phyloP scores from a whole-genome alignment of 805 yeast genomes.

The Grigorovia transvaalensis region DNA sequence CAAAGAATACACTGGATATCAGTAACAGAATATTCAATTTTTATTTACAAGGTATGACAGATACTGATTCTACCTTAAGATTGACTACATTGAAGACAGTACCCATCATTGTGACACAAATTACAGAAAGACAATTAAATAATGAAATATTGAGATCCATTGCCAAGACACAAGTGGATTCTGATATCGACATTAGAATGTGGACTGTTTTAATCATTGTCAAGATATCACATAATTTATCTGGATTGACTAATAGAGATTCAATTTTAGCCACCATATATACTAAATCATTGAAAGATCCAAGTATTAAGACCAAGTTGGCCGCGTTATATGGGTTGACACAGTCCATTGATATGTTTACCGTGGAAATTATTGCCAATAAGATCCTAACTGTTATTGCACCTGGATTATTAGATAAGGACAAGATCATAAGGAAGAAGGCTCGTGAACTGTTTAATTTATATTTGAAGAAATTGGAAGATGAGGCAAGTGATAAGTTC shows the following conservation, averaged over 20 bases:
- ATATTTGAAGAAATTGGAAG: slow-evolving; percentile 45
- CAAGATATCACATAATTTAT: slow-evolving; percentile 19
- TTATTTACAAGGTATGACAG: slow-evolving; percentile 74
- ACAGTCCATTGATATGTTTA: slow-evolving; percentile 51
- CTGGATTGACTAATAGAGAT: slow-evolving; percentile 34
- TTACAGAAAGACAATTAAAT: slow-evolving; percentile 72
- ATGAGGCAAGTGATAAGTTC: slow-evolving; percentile 29
- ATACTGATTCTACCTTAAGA: slow-evolving; percentile 70
- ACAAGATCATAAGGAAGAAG: slow-evolving; percentile 56
- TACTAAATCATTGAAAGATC: slow-evolving; percentile 71
- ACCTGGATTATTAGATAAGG: slow-evolving; percentile 69
- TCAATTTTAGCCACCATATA: slow-evolving; percentile 82
- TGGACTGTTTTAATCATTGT: slow-evolving; percentile 25
- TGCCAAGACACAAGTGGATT: slow-evolving; percentile 42
- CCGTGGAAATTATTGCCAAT: slow-evolving; percentile 66
- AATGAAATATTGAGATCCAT: slow-evolving; percentile 71
- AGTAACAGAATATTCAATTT: slow-evolving; percentile 59
- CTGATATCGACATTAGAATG: slow-evolving; percentile 21
- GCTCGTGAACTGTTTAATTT: slow-evolving; percentile 59
- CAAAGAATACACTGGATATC: slow-evolving; percentile 35
- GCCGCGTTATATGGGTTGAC: slow-evolving; percentile 71
- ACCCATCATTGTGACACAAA: slow-evolving; percentile 45
- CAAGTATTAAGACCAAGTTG: slow-evolving; percentile 61
- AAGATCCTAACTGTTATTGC: slow-evolving; percentile 79
- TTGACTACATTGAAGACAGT: slow-evolving; percentile 61